Percentiles rank a stretch among this genome's conserved stretches.
These are phyloP conservation scores for Fusarium caatingaense DNA, from an alignment of 2,329 filamentous ascomycete species.

Conservation along the genomic window DNA sequence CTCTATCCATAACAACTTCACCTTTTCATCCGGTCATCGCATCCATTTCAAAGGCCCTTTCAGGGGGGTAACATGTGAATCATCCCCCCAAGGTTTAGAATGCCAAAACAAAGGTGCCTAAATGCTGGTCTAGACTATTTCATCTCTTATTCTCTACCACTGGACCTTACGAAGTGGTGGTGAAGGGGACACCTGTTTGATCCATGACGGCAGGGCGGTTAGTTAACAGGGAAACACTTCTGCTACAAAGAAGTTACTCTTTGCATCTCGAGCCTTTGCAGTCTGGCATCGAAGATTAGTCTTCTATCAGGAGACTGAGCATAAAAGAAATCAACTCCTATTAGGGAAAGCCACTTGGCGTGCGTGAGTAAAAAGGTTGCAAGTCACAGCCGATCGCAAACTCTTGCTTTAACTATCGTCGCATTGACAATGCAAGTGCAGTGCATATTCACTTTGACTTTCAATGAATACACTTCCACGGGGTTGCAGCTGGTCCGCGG, in stretches of 20 bases:
- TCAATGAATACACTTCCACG: not conserved
- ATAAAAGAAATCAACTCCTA: not conserved
- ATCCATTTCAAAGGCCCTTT: no score
- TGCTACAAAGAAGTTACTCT: not conserved
- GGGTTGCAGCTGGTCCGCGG: not conserved
- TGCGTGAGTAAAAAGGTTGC: not conserved
- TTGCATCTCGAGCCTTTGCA: not conserved
- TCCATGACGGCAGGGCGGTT: no score
- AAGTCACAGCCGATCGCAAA: not conserved
- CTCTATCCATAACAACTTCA: not conserved
- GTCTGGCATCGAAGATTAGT: not conserved
- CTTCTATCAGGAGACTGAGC: not conserved
- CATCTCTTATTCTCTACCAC: no score
- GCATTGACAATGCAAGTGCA: not conserved
- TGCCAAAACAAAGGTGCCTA: no score
- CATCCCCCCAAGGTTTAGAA: rapidly evolving
- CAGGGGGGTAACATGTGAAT: no score
- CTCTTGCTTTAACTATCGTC: not conserved
- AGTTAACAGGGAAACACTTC: no score
- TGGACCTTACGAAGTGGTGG: not conserved
- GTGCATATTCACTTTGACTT: not conserved
- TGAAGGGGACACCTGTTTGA: not conserved
- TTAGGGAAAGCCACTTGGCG: no score
- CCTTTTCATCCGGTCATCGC: not conserved
- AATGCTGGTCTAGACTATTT: no score